Evolutionary conservation across 2,329 filamentous ascomycete genomes (phyloP).

Genomic region (Pseudogymnoascus sp.): DNA sequence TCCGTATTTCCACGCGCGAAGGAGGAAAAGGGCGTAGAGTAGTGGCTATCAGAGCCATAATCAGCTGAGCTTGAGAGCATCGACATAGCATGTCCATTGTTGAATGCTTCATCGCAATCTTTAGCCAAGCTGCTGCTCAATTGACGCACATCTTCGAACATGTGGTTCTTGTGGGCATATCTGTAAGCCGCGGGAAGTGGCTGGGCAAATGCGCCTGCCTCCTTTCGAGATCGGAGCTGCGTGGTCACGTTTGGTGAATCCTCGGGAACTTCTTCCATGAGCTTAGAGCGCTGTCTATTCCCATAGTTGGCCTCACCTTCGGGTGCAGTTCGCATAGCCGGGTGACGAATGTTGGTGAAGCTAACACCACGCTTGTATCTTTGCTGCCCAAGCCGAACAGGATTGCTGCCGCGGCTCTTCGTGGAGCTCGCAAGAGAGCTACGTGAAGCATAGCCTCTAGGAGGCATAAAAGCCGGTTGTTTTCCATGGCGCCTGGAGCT

Average conservation of each 20-base stretch:
- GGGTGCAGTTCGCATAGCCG: background rate
- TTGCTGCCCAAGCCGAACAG: constrained; percentile 33
- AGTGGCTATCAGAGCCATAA: background rate
- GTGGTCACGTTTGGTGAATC: background rate
- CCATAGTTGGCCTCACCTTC: background rate
- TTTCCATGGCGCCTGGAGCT: constrained; percentile 13
- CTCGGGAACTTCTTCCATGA: background rate
- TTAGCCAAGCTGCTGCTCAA: constrained; percentile 80
- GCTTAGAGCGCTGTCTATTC: background rate
- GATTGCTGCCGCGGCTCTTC: constrained; percentile 30
- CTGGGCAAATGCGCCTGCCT: background rate
- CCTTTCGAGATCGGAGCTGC: background rate
- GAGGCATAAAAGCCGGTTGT: constrained; percentile 15
- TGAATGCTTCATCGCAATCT: constrained; percentile 89
- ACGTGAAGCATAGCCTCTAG: constrained; percentile 32
- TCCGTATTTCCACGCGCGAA: background rate
- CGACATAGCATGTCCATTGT: constrained; percentile 26
- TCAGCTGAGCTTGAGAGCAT: background rate
- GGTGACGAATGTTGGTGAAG: constrained; percentile 46
- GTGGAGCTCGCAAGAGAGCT: constrained; percentile 39
- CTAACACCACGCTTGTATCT: constrained; percentile 54
- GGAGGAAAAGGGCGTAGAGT: background rate
- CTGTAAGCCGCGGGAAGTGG: background rate
- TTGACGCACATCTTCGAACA: constrained; percentile 66
- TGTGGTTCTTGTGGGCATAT: background rate